phyloP scores from a whole-genome alignment of 2,329 filamentous ascomycete genomes.

The Lachnum nothofagi region DNA sequence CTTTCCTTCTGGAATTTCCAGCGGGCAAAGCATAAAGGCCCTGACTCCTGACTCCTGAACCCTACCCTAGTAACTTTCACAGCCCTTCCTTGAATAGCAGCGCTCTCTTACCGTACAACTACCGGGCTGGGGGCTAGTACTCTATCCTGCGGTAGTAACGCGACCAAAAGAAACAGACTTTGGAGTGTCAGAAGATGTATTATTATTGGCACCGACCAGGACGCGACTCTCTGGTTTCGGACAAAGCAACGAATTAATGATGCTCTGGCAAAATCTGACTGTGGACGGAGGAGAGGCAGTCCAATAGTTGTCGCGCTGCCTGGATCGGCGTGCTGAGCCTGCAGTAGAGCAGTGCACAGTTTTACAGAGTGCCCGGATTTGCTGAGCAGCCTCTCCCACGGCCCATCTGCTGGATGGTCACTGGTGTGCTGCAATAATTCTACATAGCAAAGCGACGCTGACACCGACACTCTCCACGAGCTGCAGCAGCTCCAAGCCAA shows the following conservation, averaged over 20 bases:
- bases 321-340: not conserved
- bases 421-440: not conserved
- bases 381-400: not conserved
- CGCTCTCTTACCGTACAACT: not conserved
- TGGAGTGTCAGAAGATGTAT: too few relatives aligned
- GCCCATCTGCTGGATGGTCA: not conserved
- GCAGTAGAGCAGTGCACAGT: too few relatives aligned
- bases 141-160: not conserved
- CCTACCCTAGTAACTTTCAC: not conserved
- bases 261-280: not conserved
- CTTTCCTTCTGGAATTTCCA: not conserved
- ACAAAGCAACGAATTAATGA: not conserved
- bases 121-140: not conserved
- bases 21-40: not conserved
- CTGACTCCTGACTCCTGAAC: not conserved
- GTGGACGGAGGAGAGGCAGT: not conserved
- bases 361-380: not conserved
- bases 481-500: too few relatives aligned
- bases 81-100: constrained; percentile 2
- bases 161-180: not conserved
- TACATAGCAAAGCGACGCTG: too few relatives aligned
- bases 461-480: too few relatives aligned
- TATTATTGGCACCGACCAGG: too few relatives aligned
- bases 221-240: too few relatives aligned
- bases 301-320: not conserved